These are phyloP conservation scores for Spatholobus suberectus DNA, from an alignment of 306 rosid genomes.

Conservation along the genomic window DNA sequence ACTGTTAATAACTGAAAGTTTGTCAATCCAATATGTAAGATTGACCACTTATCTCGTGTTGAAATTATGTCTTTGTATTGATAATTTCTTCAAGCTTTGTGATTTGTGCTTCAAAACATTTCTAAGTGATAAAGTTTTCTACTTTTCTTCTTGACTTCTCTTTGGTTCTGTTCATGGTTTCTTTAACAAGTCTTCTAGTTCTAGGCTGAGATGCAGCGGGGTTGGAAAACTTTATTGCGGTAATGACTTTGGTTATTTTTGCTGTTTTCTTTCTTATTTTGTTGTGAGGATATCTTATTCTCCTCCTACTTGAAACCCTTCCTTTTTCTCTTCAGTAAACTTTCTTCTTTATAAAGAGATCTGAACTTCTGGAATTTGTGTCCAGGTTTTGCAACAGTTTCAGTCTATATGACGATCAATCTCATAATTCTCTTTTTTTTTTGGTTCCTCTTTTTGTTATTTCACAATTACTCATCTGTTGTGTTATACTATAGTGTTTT, in stretches of 20 bases:
- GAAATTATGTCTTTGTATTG: constrained; percentile 6
- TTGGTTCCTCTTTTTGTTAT: background rate
- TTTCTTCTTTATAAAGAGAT: constrained; percentile 27
- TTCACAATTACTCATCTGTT: background rate
- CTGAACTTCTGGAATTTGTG: background rate
- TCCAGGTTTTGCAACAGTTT: constrained; percentile 26
- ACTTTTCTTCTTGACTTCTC: background rate
- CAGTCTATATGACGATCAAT: constrained; percentile 29
- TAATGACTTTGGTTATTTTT: background rate
- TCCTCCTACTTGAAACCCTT: constrained; percentile 1
- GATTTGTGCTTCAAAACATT: constrained; percentile 9
- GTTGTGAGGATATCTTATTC: background rate
- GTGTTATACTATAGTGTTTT: background rate
- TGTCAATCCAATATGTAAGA: constrained; percentile 20
- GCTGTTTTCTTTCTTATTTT: background rate
- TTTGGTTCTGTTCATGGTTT: constrained; percentile 28
- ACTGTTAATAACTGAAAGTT: background rate
- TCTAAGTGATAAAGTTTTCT: background rate
- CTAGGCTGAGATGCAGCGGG: background rate
- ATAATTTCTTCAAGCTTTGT: constrained; percentile 5
- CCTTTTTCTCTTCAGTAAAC: constrained; percentile 10
- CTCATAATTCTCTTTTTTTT: background rate
- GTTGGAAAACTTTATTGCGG: constrained; percentile 16
- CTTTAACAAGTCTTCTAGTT: constrained; percentile 8
- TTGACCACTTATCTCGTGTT: background rate